Evolutionary conservation across 352 stramenopile species (phyloP), one percentile per base, ranked within the genome.

Genomic region (Thalassiosira mediterranea): DNA sequence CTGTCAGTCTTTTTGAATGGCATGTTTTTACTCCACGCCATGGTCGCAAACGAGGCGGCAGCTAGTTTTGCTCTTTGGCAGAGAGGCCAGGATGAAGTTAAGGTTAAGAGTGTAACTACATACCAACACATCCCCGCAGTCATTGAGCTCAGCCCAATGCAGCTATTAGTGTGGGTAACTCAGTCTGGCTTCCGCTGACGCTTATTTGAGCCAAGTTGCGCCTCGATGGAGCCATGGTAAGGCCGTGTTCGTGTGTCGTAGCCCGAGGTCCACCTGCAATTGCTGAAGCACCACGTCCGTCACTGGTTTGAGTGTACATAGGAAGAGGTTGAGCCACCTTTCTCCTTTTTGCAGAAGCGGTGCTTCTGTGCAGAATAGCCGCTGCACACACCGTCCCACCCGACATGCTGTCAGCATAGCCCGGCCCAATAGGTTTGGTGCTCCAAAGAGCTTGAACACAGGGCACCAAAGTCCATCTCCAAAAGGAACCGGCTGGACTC

Each of bases 351-450:
- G 34, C 34, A 13, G 13, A 13, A 13, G 34, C 34, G 13, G 7
- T 13, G 7, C 34, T 42, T 7, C 13, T 42, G 34, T 42, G 7
- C 7, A 7, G 7, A 42, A 42, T 42, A 13, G 13, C 13, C 13
- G 34, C 7, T 7, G 7, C 34, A 42, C 34, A 7, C 34, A 42
- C 34, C 32, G 32, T 10, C 48, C 48, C 25, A 31, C 61, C 23
- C 32, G 26, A 13, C 31, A 25, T 26, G 60, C 46, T 17, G 46
- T 19, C 32, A 60, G 47, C 28, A 70, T 26, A 40, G 56, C 56
- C 13, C 25, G 13, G 61, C 48, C 61, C 46, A 71, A 17, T 71
- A 71, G 7, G 29, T 32, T 21, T 71, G 61, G 1, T 60, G 5
- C 32, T 60, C 47, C n/a, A 38, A 51, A 19, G 60, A 70, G 7